phyloP scores from a whole-genome alignment of 352 stramenopile species.

The Thalassiosira hispida region DNA sequence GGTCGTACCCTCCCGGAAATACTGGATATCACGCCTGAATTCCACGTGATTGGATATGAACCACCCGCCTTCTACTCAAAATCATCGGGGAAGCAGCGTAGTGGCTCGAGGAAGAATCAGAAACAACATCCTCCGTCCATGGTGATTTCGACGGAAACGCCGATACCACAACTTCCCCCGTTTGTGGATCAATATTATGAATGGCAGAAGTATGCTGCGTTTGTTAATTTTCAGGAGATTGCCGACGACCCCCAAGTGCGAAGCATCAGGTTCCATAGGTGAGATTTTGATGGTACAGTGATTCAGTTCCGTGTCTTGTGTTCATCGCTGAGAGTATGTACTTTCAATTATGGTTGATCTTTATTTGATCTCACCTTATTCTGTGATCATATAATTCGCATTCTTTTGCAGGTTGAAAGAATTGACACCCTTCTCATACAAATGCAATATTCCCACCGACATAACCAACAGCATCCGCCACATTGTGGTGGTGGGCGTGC shows the following conservation, averaged over 20 bases:
- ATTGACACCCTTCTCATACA: slow-evolving; percentile 17
- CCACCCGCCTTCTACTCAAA: neutral
- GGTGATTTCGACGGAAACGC: slow-evolving; percentile 1
- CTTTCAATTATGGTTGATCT: too few relatives aligned
- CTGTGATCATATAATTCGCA: neutral
- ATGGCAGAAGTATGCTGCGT: neutral
- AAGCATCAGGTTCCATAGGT: neutral
- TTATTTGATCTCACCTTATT: neutral
- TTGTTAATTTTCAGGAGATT: slow-evolving; percentile 6
- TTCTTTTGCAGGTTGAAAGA: neutral
- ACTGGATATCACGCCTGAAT: slow-evolving; percentile 17
- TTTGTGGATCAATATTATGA: slow-evolving; percentile 5
- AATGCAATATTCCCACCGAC: slow-evolving; percentile 1
- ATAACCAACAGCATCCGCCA: neutral
- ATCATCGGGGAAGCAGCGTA: too few relatives aligned
- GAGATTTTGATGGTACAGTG: too few relatives aligned
- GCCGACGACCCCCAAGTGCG: neutral
- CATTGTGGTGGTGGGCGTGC: slow-evolving; percentile 9
- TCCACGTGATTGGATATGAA: neutral
- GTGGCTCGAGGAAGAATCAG: neutral
- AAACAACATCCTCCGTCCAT: neutral
- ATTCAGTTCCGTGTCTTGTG: neutral
- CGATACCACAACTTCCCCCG: slow-evolving; percentile 6
- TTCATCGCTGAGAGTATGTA: too few relatives aligned
- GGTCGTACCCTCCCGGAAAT: slow-evolving; percentile 9